phyloP scores from a whole-genome alignment of 2,329 filamentous ascomycete genomes.

The Exophiala oligosperma region DNA sequence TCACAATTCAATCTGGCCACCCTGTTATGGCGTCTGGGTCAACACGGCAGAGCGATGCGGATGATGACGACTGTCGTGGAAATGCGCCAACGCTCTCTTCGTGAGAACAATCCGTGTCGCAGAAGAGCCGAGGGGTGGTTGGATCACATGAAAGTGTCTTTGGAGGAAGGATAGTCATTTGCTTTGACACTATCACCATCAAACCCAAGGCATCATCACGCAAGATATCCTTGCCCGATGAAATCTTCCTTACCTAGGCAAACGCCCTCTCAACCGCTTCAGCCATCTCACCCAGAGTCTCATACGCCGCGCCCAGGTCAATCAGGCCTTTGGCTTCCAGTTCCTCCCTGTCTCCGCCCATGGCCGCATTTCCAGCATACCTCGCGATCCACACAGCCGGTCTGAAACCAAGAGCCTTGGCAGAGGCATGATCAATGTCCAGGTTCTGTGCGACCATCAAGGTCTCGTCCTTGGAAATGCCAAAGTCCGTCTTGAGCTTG shows the following conservation, averaged over 20 bases:
- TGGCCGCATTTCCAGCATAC: slow-evolving; percentile 35
- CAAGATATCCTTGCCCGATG: neutral
- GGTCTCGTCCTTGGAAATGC: slow-evolving; percentile 57
- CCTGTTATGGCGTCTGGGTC: neutral
- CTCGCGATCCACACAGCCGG: slow-evolving; percentile 66
- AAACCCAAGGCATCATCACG: too few species aligned
- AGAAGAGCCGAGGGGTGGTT: too few species aligned
- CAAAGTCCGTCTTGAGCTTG: slow-evolving; percentile 53
- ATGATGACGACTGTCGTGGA: neutral
- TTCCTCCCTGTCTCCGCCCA: slow-evolving; percentile 46
- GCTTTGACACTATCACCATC: too few species aligned
- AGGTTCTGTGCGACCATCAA: slow-evolving; percentile 69
- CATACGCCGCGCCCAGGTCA: slow-evolving; percentile 57
- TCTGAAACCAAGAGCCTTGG: slow-evolving; percentile 57
- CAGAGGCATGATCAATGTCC: slow-evolving; percentile 65
- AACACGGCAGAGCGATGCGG: neutral
- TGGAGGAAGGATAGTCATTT: too few species aligned
- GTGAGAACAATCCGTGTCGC: neutral
- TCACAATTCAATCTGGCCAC: too few species aligned
- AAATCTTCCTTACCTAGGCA: neutral
- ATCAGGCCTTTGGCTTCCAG: slow-evolving; percentile 42
- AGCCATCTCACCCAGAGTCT: slow-evolving; percentile 61
- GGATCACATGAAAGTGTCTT: too few species aligned
- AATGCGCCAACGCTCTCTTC: neutral
- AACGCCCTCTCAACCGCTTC: slow-evolving; percentile 50